These are phyloP conservation scores for Lipomyces yamanashiensis DNA, from an alignment of 805 yeast species.

Conservation along the genomic window DNA sequence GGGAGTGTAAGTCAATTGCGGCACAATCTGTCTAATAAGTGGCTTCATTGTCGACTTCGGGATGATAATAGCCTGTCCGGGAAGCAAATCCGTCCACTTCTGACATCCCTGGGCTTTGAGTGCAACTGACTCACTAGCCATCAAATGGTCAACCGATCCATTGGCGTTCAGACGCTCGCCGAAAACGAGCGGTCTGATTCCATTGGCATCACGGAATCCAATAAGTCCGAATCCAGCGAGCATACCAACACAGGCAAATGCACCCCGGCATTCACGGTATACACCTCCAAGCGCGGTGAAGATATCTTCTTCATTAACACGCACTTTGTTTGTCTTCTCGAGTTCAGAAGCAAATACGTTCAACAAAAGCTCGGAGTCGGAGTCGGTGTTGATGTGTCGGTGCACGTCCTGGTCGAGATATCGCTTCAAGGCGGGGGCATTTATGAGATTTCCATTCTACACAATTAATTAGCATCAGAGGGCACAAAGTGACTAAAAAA, in stretches of 20 bases:
- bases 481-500: not conserved
- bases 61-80: conserved; percentile 96
- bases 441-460: conserved; percentile 83
- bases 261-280: conserved; percentile 82
- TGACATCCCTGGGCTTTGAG: conserved; percentile 87
- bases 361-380: conserved; percentile 88
- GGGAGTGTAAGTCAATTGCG: conserved; percentile 79
- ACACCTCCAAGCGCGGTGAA: conserved; percentile 83
- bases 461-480: not conserved
- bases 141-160: conserved; percentile 84
- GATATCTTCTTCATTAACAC: conserved; percentile 89
- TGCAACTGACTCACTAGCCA: conserved; percentile 94
- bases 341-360: conserved; percentile 91
- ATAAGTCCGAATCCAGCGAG: conserved; percentile 89
- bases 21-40: conserved; percentile 84
- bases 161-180: conserved; percentile 78
- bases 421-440: conserved; percentile 73
- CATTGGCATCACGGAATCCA: conserved; percentile 97
- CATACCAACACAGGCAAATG: conserved; percentile 95
- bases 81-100: conserved; percentile 78
- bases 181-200: conserved; percentile 85
- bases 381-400: conserved; percentile 92
- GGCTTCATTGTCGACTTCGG: conserved; percentile 76
- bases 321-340: conserved; percentile 86
- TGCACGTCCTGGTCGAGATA: conserved; percentile 92